These are phyloP conservation scores for Prototheca cutis DNA, from an alignment of 163 green algal genomes.

Conservation along the genomic window DNA sequence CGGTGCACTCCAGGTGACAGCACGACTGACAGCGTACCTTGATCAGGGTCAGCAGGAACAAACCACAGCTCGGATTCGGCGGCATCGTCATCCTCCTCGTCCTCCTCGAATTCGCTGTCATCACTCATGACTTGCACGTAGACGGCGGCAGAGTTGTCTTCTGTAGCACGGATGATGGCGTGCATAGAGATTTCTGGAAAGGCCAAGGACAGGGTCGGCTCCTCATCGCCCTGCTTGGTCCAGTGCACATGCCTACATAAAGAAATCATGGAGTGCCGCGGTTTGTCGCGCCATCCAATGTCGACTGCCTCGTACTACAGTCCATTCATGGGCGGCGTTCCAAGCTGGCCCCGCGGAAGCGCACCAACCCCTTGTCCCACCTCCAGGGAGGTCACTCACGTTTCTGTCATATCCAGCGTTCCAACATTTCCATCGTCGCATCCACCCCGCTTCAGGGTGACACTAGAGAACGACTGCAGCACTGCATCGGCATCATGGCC, in stretches of 20 bases:
- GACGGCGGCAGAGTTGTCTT: constrained; percentile 4
- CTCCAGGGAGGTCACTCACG: too few species aligned
- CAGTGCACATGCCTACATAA: too few species aligned
- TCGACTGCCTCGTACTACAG: too few species aligned
- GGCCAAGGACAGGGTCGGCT: background rate
- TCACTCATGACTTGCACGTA: constrained; percentile 12
- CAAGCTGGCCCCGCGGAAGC: too few species aligned
- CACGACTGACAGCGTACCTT: too few species aligned
- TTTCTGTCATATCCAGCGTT: too few species aligned
- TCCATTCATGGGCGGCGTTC: too few species aligned
- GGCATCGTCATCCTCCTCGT: background rate
- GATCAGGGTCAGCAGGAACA: background rate
- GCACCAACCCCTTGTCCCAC: too few species aligned
- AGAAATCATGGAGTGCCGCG: too few species aligned
- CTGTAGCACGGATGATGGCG: constrained; percentile 7
- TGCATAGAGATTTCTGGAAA: constrained; percentile 20
- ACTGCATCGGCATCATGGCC: background rate
- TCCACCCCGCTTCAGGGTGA: constrained; percentile 6
- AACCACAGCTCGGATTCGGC: background rate
- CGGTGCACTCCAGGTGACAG: too few species aligned
- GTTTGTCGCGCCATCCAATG: too few species aligned
- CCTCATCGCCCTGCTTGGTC: too few species aligned
- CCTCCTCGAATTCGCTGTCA: background rate
- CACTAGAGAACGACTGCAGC: background rate
- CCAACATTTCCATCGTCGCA: constrained; percentile 8